A percentile compares a stretch with the other conserved stretches of the same genome.
These are phyloP conservation scores for Paecilomyces niveus DNA, from an alignment of 2,329 filamentous ascomycete species.

Conservation along the genomic window DNA sequence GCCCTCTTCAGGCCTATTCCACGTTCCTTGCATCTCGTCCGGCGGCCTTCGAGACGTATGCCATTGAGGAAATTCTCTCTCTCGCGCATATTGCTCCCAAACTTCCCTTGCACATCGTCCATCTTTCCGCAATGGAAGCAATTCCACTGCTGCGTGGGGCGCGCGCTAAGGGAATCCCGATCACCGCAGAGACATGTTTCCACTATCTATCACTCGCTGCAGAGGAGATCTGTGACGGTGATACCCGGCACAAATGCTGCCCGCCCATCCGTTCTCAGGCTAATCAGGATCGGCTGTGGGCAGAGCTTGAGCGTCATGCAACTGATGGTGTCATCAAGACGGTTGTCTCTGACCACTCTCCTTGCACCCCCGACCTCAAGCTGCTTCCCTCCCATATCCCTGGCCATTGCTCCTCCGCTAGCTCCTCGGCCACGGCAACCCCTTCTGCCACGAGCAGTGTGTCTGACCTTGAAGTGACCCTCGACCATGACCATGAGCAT, in stretches of 20 bases:
- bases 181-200: slow-evolving; percentile 93
- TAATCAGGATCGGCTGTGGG: slow-evolving; percentile 84
- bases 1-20: slow-evolving; percentile 68
- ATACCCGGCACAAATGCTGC: slow-evolving; percentile 92
- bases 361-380: slow-evolving; percentile 92
- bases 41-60: slow-evolving; percentile 82
- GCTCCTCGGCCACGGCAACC: slow-evolving; percentile 8
- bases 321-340: slow-evolving; percentile 79
- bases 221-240: slow-evolving; percentile 73
- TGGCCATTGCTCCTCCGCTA: slow-evolving; percentile 30
- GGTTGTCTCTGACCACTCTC: slow-evolving; percentile 90
- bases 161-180: slow-evolving; percentile 65
- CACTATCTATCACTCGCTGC: slow-evolving; percentile 83
- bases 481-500: slow-evolving; percentile 24
- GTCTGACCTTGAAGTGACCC: slow-evolving; percentile 17
- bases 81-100: slow-evolving; percentile 72
- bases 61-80: slow-evolving; percentile 77
- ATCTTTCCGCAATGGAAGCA: slow-evolving; percentile 80
- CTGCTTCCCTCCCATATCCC: slow-evolving; percentile 68
- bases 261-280: slow-evolving; percentile 75
- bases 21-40: slow-evolving; percentile 91
- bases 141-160: slow-evolving; percentile 75
- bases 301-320: slow-evolving; percentile 56
- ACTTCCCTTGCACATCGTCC: slow-evolving; percentile 86
- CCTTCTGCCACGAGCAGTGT: slow-evolving; percentile 7